These are phyloP conservation scores for Astrocystis sublimbata DNA, from an alignment of 495 filamentous ascomycete genomes.

Conservation along the genomic window DNA sequence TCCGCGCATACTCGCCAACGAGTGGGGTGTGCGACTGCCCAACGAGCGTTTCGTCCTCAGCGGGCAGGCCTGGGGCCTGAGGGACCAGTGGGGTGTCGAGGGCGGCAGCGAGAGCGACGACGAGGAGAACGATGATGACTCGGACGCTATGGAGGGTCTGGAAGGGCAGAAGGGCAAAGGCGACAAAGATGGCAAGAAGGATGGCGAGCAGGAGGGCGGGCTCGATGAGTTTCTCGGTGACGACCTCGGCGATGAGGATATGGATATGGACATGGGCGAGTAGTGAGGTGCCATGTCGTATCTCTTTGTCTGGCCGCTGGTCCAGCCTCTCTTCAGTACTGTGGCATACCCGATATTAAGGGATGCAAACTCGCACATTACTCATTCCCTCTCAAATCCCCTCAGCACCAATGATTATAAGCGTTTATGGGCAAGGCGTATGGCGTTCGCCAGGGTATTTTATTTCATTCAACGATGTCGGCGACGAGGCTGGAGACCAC, in stretches of 20 bases:
- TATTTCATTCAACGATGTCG: constrained; percentile 10
- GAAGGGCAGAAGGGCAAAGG: constrained; percentile 41
- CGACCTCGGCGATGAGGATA: constrained; percentile 45
- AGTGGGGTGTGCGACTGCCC: constrained; percentile 82
- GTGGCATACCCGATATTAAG: background rate
- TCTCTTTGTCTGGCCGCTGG: too few relatives aligned
- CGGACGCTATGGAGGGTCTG: constrained; percentile 50
- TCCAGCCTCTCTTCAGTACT: background rate
- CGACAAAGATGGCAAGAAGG: constrained; percentile 37
- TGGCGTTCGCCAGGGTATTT: constrained; percentile 6
- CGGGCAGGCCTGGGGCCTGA: constrained; percentile 79
- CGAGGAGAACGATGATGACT: constrained; percentile 50
- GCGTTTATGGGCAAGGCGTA: background rate
- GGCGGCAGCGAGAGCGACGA: constrained; percentile 41
- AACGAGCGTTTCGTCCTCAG: constrained; percentile 90
- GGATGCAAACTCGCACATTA: background rate
- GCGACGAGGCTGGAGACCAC: background rate
- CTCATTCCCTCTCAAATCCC: background rate
- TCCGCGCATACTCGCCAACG: constrained; percentile 67
- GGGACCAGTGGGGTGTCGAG: constrained; percentile 68
- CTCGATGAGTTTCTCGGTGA: constrained; percentile 52
- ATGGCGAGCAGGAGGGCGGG: constrained; percentile 52
- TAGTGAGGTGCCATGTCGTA: background rate
- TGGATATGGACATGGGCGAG: constrained; percentile 32
- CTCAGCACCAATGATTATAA: background rate